Evolutionary conservation across 2,329 filamentous ascomycete species (phyloP).

Genomic region (Hypoxylon sp.): DNA sequence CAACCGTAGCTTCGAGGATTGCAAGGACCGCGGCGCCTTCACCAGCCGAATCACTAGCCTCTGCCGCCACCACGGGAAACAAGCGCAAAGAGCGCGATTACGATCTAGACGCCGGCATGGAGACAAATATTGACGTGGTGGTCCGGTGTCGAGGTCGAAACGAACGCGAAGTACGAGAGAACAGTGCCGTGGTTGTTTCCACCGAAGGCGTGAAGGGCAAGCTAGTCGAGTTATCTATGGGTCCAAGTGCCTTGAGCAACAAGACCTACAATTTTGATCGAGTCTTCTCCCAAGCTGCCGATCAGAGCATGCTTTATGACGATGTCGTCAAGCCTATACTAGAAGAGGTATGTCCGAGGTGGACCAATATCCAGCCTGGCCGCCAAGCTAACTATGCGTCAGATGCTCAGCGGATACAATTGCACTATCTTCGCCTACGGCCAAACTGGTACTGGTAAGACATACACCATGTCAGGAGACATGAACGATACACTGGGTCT

Average conservation of each 20-base stretch:
- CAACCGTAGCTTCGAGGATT: slow-evolving; percentile 49
- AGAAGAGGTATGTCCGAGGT: slow-evolving; percentile 77
- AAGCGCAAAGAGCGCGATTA: slow-evolving; percentile 93
- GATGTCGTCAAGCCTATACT: slow-evolving; percentile 94
- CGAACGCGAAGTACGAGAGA: slow-evolving; percentile 92
- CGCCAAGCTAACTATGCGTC: slow-evolving; percentile 31
- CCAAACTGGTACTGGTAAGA: slow-evolving; percentile 98
- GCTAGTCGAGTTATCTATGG: slow-evolving; percentile 89
- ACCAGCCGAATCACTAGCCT: slow-evolving; percentile 78
- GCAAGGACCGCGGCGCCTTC: slow-evolving; percentile 69
- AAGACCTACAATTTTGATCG: slow-evolving; percentile 98
- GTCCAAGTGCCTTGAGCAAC: slow-evolving; percentile 90
- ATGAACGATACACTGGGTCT: slow-evolving; percentile 90
- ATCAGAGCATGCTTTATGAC: slow-evolving; percentile 94
- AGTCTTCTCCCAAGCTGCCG: slow-evolving; percentile 94
- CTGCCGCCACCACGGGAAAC: slow-evolving; percentile 69
- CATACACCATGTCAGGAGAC: slow-evolving; percentile 99
- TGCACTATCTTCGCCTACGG: slow-evolving; percentile 99
- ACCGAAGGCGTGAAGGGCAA: slow-evolving; percentile 92
- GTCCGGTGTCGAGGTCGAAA: slow-evolving; percentile 94
- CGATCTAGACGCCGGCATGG: slow-evolving; percentile 78
- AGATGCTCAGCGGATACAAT: slow-evolving; percentile 96
- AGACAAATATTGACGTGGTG: slow-evolving; percentile 98
- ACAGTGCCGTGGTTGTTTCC: slow-evolving; percentile 90
- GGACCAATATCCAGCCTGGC: not conserved